Conservation (phyloP, 352 stramenopile genomes). For the Phytophthora multivora region DNA sequence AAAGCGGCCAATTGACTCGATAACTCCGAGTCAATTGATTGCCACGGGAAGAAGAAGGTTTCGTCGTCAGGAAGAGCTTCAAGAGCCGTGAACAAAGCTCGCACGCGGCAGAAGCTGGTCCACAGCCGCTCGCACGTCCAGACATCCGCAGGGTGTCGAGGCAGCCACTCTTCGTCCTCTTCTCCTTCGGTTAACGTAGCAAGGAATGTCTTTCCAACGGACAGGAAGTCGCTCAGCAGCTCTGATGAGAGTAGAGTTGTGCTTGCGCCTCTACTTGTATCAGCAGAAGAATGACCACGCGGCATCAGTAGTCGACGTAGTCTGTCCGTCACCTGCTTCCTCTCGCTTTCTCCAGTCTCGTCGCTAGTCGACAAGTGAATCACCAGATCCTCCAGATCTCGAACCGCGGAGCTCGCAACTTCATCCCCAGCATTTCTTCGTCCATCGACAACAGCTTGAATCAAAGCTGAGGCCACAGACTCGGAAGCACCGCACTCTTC, state of each 20-base stretch:
- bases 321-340: slow-evolving; percentile 1
- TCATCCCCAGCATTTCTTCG: background rate
- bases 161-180: slow-evolving; percentile 8
- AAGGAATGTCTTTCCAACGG: slow-evolving; percentile 2
- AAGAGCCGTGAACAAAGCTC: slow-evolving; percentile 8
- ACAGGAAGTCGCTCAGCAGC: slow-evolving; percentile 35
- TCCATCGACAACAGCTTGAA: background rate
- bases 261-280: no score
- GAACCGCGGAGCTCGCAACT: background rate
- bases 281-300: no score
- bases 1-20: slow-evolving; percentile 18
- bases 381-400: slow-evolving; percentile 22
- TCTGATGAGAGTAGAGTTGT: slow-evolving; percentile 20
- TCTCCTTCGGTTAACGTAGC: background rate
- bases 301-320: slow-evolving; percentile 11
- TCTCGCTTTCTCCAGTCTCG: slow-evolving; percentile 5
- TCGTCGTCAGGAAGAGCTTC: background rate
- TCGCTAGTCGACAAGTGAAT: slow-evolving; percentile 13
- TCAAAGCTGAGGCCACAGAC: slow-evolving; percentile 15
- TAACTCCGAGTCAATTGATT: slow-evolving; percentile 22
- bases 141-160: background rate
- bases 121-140: slow-evolving; percentile 10
- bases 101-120: slow-evolving; percentile 10
- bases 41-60: slow-evolving; percentile 29
- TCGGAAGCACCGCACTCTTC: slow-evolving; percentile 23